Percentiles rank a stretch among this genome's conserved stretches.
These are phyloP conservation scores for Clausena lansium DNA, from an alignment of 345 rosid species.

Conservation along the genomic window DNA sequence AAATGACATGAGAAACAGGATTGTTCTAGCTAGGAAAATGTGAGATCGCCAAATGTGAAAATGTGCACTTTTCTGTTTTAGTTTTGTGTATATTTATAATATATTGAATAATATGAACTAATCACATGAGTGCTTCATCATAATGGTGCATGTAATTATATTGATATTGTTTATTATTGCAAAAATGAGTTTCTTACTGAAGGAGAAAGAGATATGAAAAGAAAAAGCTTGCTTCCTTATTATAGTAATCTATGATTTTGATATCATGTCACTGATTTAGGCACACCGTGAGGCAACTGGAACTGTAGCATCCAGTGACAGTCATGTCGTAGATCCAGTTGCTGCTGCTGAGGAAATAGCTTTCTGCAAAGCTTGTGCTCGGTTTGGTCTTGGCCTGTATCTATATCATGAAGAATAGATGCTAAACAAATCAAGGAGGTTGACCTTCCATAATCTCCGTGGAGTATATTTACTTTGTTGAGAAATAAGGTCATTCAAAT, in stretches of 20 bases:
- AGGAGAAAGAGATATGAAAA: not conserved
- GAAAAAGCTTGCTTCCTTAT: not conserved
- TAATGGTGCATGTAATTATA: not conserved
- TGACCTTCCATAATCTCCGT: not conserved
- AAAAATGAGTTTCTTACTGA: not conserved
- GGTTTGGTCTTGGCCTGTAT: conserved; percentile 94
- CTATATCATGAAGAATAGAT: conserved; percentile 76
- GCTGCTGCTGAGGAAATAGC: conserved; percentile 95
- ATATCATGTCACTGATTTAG: conserved; percentile 32
- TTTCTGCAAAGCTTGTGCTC: conserved; percentile 92
- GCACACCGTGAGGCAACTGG: conserved; percentile 95
- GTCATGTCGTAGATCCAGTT: conserved; percentile 58
- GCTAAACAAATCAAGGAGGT: conserved; percentile 6
- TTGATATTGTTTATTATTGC: not conserved
- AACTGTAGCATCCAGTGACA: conserved; percentile 53
- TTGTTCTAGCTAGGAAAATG: not conserved
- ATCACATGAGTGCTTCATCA: not conserved
- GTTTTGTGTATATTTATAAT: not conserved
- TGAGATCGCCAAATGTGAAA: not conserved
- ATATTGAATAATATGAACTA: not conserved
- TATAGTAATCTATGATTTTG: not conserved
- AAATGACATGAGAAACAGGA: not conserved
- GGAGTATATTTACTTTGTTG: conserved; percentile 3
- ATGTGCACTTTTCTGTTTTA: not conserved
- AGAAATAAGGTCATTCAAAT: conserved; percentile 7